Conservation (phyloP, 805 yeast species). For the Pichia membranifaciens region DNA sequence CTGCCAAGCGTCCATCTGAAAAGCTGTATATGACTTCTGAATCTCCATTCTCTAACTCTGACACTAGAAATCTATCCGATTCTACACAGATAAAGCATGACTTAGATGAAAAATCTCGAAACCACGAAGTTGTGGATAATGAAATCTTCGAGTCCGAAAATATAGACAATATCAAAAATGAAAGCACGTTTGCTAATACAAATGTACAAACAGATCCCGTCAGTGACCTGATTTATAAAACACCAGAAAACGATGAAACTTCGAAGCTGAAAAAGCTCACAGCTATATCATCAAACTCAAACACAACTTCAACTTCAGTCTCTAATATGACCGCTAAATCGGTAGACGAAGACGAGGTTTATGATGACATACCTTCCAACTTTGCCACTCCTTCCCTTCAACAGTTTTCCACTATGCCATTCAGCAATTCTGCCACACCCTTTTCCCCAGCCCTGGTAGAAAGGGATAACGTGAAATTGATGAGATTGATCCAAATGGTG, state of each 20-base stretch:
- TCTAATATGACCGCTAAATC: too few species aligned
- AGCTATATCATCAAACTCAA: neutral
- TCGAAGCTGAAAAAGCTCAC: neutral
- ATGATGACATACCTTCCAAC: neutral
- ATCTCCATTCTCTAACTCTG: too few species aligned
- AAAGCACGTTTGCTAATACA: neutral
- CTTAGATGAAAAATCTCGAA: neutral
- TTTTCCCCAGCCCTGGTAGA: slow-evolving; percentile 17
- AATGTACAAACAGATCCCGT: slow-evolving; percentile 1
- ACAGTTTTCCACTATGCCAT: slow-evolving; percentile 8
- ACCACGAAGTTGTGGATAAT: neutral
- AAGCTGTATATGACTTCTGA: too few species aligned
- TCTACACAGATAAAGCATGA: neutral
- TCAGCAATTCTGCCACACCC: neutral
- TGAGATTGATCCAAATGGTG: slow-evolving; percentile 24
- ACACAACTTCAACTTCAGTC: too few species aligned
- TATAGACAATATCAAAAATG: neutral
- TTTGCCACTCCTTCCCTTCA: slow-evolving; percentile 3
- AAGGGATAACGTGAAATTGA: slow-evolving; percentile 19
- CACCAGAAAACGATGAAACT: slow-evolving; percentile 3
- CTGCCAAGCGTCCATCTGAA: too few species aligned
- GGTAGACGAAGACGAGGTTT: too few species aligned
- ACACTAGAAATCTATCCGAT: too few species aligned
- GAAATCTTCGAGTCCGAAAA: neutral
- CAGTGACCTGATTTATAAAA: slow-evolving; percentile 2